These are phyloP conservation scores for Globisporangium echinulatum DNA, from an alignment of 352 stramenopile species.

Conservation along the genomic window DNA sequence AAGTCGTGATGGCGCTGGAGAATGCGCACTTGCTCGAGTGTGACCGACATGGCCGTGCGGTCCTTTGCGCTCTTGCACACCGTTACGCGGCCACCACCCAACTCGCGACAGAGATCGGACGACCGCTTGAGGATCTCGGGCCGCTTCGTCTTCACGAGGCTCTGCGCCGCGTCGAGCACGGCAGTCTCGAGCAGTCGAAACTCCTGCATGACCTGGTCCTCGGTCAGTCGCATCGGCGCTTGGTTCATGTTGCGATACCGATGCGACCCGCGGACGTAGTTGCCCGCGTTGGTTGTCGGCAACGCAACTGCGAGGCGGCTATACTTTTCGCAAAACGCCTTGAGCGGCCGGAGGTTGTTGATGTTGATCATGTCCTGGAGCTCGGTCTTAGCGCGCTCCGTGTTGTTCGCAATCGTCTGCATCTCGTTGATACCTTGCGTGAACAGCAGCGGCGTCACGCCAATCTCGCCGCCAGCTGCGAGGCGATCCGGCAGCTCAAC, in stretches of 20 bases:
- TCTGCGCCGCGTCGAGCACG: slow-evolving; percentile 75
- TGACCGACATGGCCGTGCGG: slow-evolving; percentile 96
- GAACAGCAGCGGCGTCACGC: slow-evolving; percentile 80
- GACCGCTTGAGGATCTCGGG: slow-evolving; percentile 81
- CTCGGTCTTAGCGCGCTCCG: slow-evolving; percentile 81
- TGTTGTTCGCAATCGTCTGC: slow-evolving; percentile 92
- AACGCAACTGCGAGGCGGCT: slow-evolving; percentile 50
- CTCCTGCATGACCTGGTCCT: slow-evolving; percentile 67
- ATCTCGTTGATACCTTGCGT: slow-evolving; percentile 94
- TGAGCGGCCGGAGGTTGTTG: slow-evolving; percentile 73
- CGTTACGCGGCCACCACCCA: slow-evolving; percentile 90
- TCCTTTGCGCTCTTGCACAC: slow-evolving; percentile 98
- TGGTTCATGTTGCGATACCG: slow-evolving; percentile 54
- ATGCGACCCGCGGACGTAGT: slow-evolving; percentile 20
- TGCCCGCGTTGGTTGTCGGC: slow-evolving; percentile 24
- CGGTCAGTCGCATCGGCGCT: slow-evolving; percentile 46
- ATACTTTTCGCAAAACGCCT: slow-evolving; percentile 84
- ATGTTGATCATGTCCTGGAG: slow-evolving; percentile 89
- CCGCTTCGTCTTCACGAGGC: slow-evolving; percentile 82
- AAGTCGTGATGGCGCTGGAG: slow-evolving; percentile 80
- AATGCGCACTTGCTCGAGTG: slow-evolving; percentile 91
- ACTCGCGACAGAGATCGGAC: slow-evolving; percentile 69
- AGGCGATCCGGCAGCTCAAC: slow-evolving; percentile 72
- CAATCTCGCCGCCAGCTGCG: slow-evolving; percentile 63
- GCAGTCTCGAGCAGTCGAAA: slow-evolving; percentile 52